Base-by-base conservation (phyloP, 768 basidiomycete genomes). In the Pulveroboletus sp. region DNA sequence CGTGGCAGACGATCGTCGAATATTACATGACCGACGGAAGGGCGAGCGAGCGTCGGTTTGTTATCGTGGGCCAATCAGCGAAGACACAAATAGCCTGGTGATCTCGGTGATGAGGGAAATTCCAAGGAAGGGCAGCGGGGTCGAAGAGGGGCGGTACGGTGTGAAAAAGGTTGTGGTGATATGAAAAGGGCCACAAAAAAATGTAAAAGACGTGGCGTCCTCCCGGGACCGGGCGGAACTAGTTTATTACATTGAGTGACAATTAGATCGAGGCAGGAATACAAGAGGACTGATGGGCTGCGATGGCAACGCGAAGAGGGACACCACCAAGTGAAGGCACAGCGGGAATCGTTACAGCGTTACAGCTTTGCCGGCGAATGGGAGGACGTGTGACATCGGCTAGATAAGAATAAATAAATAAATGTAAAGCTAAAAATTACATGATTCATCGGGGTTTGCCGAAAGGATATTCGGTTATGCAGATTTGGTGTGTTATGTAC, bases 401-500 rank as follows among this genome's bases (percentile, higher is more conserved):
- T 64, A 68, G 65, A 66, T 60, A 60, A 58, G 43, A 24, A 39
- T 35, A 59, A 56, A 39, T 31, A 47, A 51, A 45, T 34, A 43
- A 59, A 33, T 32, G 38, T 24, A 40, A 31, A 37, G 21, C 20
- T 45, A 59, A 48, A 43, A 48, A 49, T 50, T 49, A 60, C 35
- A 45, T 27, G 9, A 29, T 41, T 42, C 42, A 45, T 29, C 67
- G 65, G 65, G 51, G 41, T 43, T 62, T 36, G 62, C 65, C 65
- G 65, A 68, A 40, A 21, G 37, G 55, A 47, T 55, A 56, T 59
- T 51, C 61, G 42, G 50, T 36, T 37, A 27, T 45, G 55, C 34
- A 39, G 42, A 40, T 42, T 53, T 49, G 51, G 52, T 36, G 51
- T 12, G 60, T 63, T 63, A 65, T 65, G 63, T 63, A 68, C 37